Percentiles rank a stretch among this genome's conserved stretches.
phyloP scores from a whole-genome alignment of 192 early-diverging fungal genomes.

The Neocallimastix lanati region DNA sequence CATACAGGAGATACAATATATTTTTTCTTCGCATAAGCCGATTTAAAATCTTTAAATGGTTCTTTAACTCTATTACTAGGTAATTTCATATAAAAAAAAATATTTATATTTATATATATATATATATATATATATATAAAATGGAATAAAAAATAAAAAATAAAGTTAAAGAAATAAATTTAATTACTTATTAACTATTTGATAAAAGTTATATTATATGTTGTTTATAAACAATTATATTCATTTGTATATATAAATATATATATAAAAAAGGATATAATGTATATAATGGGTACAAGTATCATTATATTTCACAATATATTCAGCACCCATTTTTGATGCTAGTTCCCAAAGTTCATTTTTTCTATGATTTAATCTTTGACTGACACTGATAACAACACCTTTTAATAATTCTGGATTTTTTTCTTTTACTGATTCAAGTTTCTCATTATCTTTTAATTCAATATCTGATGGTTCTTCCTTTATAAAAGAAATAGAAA shows the following conservation, averaged over 20 bases:
- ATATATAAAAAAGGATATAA: not conserved
- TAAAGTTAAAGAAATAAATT: not conserved
- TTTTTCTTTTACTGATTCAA: constrained; percentile 5
- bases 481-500: not conserved
- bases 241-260: too few species aligned
- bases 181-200: too few species aligned
- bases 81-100: not conserved
- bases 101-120: too few species aligned
- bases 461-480: constrained; percentile 3
- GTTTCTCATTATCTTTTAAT: not conserved
- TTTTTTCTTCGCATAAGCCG: constrained; percentile 2
- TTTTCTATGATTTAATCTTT: not conserved
- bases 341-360: constrained; percentile 7
- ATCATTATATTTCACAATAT: constrained; percentile 8
- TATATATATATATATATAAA: too few species aligned
- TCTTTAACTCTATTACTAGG: constrained; percentile 7
- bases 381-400: constrained; percentile 10
- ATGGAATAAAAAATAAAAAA: not conserved
- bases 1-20: constrained; percentile 16
- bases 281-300: constrained; percentile 22
- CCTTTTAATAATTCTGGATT: constrained; percentile 1
- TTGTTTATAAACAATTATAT: too few species aligned
- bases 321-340: constrained; percentile 9
- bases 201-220: too few species aligned
- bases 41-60: constrained; percentile 15